These are phyloP conservation scores for Rhynchosporium graminicola DNA, from an alignment of 2,329 filamentous ascomycete genomes.

Conservation along the genomic window DNA sequence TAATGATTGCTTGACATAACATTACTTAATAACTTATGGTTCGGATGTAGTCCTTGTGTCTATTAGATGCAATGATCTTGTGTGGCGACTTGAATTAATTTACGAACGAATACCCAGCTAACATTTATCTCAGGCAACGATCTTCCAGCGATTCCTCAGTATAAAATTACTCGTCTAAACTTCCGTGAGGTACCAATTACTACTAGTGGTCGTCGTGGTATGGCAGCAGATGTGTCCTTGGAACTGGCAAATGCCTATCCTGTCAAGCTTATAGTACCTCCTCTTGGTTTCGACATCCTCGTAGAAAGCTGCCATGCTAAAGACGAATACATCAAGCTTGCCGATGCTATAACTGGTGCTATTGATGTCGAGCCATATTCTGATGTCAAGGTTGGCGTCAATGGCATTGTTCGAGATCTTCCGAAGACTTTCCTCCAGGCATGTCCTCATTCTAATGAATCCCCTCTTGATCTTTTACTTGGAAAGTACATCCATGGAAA, in stretches of 20 bases:
- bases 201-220: conserved; percentile 53
- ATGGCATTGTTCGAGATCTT: conserved; percentile 71
- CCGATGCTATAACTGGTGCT: conserved; percentile 68
- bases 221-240: conserved; percentile 79
- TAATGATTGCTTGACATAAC: conserved; percentile 15
- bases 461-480: conserved; percentile 81
- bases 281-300: conserved; percentile 80
- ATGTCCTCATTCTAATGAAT: conserved; percentile 76
- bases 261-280: conserved; percentile 72
- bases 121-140: conserved; percentile 54
- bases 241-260: conserved; percentile 76
- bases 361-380: conserved; percentile 68
- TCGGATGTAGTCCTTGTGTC: conserved; percentile 27
- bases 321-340: conserved; percentile 76
- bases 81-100: background rate
- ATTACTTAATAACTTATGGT: conserved; percentile 15
- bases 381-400: conserved; percentile 68
- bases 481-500: conserved; percentile 80
- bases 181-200: conserved; percentile 69
- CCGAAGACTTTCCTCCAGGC: conserved; percentile 69
- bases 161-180: conserved; percentile 79
- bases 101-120: conserved; percentile 26
- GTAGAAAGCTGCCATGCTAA: conserved; percentile 76
- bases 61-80: conserved; percentile 14
- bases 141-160: conserved; percentile 75